phyloP scores from a whole-genome alignment of 2,329 filamentous ascomycete genomes.

The Westerdykella sp. region DNA sequence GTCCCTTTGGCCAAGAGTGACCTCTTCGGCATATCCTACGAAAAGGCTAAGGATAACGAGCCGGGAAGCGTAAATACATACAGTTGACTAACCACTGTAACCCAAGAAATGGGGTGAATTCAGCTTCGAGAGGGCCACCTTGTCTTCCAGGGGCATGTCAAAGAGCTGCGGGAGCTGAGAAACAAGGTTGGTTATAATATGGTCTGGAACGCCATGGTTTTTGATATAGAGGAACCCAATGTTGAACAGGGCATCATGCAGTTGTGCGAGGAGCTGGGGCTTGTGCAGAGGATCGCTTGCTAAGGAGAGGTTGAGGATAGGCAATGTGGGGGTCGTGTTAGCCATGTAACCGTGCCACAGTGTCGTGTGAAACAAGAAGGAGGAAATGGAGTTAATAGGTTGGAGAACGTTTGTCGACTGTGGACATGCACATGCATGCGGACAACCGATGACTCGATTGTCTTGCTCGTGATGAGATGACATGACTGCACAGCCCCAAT shows the following conservation, averaged over 20 bases:
- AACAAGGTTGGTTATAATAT: slow-evolving; percentile 36
- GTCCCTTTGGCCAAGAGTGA: slow-evolving; percentile 49
- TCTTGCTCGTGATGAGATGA: too few species aligned
- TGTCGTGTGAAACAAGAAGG: background rate
- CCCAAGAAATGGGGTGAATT: slow-evolving; percentile 58
- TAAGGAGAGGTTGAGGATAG: slow-evolving; percentile 46
- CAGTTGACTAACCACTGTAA: slow-evolving; percentile 41
- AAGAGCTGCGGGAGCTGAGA: slow-evolving; percentile 43
- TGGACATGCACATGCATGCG: background rate
- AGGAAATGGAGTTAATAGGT: background rate
- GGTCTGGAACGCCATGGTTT: slow-evolving; percentile 43
- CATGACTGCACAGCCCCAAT: background rate
- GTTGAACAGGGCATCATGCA: slow-evolving; percentile 45
- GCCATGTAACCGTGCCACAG: too few species aligned
- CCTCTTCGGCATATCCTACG: slow-evolving; percentile 45
- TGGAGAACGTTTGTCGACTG: background rate
- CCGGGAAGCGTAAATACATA: too few species aligned
- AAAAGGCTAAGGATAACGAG: too few species aligned
- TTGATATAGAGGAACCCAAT: slow-evolving; percentile 51
- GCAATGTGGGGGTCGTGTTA: slow-evolving; percentile 30
- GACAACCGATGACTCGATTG: too few species aligned
- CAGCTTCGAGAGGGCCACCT: slow-evolving; percentile 9
- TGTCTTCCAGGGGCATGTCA: slow-evolving; percentile 7
- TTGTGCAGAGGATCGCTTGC: slow-evolving; percentile 33
- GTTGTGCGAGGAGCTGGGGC: slow-evolving; percentile 36